Percentiles rank a stretch among this genome's conserved stretches.
Evolutionary conservation across 2,329 filamentous ascomycete genomes (phyloP).

Genomic region (Graphiopsis chlorocephala): DNA sequence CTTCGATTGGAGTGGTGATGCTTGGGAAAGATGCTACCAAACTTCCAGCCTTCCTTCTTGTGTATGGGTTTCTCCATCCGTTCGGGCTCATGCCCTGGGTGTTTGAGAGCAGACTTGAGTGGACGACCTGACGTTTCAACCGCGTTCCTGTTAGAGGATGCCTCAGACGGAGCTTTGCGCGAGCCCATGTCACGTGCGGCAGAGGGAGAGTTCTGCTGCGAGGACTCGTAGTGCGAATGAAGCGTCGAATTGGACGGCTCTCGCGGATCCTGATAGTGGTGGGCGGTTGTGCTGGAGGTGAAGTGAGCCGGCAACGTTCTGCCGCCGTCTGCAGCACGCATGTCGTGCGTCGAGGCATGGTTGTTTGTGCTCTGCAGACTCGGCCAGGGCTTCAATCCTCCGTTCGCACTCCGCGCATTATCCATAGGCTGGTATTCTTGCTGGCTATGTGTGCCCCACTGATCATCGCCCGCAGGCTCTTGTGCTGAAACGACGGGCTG

Average conservation of each 20-base stretch:
- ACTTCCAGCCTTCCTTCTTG: conserved; percentile 25
- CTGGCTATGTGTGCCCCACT: neutral
- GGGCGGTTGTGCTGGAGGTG: neutral
- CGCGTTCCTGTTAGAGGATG: conserved; percentile 22
- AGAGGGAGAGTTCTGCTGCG: conserved; percentile 46
- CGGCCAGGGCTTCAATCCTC: conserved; percentile 17
- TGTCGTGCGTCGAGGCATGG: conserved; percentile 9
- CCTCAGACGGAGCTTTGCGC: conserved; percentile 36
- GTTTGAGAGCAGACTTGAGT: conserved; percentile 18
- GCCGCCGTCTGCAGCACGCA: neutral
- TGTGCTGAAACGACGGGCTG: conserved; percentile 10
- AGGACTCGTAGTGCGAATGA: conserved; percentile 40
- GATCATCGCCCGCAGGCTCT: neutral
- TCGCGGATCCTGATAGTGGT: neutral
- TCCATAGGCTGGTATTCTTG: conserved; percentile 14
- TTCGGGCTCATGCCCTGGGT: conserved; percentile 5
- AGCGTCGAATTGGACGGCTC: conserved; percentile 12
- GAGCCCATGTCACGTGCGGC: conserved; percentile 44
- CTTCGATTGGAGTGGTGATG: conserved; percentile 8
- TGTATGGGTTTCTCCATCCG: conserved; percentile 12
- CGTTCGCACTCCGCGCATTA: conserved; percentile 10
- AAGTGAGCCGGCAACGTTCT: neutral
- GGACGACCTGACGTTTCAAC: conserved; percentile 17
- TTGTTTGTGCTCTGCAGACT: conserved; percentile 12
- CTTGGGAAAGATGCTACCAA: conserved; percentile 11